These are phyloP conservation scores for Cystofilobasidium ferigula DNA, from an alignment of 768 basidiomycete species.

Conservation along the genomic window DNA sequence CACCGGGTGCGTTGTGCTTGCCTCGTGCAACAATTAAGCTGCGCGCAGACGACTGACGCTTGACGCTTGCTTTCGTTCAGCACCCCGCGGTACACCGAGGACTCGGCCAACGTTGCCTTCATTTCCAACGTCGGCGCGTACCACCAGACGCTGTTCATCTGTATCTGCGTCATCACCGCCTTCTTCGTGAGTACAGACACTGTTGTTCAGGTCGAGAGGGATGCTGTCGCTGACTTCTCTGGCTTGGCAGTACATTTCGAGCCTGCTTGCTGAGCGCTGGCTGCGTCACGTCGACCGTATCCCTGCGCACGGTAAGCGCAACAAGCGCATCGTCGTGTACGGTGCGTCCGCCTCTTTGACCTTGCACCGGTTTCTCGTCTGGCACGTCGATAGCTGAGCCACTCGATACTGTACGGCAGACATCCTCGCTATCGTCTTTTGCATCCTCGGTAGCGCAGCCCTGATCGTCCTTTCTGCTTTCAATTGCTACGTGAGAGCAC, in stretches of 20 bases:
- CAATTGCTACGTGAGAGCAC: conserved; percentile 13
- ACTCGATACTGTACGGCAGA: conserved; percentile 26
- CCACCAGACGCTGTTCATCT: conserved; percentile 30
- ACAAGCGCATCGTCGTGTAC: conserved; percentile 34
- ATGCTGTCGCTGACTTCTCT: not conserved
- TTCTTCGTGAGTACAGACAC: conserved; percentile 24
- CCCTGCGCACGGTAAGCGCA: conserved; percentile 33
- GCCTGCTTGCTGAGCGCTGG: conserved; percentile 39
- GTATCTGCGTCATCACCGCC: conserved; percentile 28
- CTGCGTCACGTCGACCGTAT: conserved; percentile 40
- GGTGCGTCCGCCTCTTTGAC: conserved; percentile 27
- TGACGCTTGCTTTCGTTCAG: conserved; percentile 23
- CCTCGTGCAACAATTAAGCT: not conserved
- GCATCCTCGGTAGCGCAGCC: conserved; percentile 35
- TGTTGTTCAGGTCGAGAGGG: not conserved
- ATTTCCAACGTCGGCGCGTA: conserved; percentile 38
- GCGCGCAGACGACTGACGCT: not conserved
- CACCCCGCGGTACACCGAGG: conserved; percentile 34
- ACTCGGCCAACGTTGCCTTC: conserved; percentile 35
- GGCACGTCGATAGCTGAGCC: not conserved
- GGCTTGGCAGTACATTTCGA: conserved; percentile 32
- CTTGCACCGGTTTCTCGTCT: not conserved
- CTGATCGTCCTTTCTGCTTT: conserved; percentile 35
- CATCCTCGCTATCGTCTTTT: conserved; percentile 37
- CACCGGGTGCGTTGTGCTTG: not conserved